These are phyloP conservation scores for Paramarasmius palmivorus DNA, from an alignment of 1,284 basidiomycete genomes.

Conservation along the genomic window DNA sequence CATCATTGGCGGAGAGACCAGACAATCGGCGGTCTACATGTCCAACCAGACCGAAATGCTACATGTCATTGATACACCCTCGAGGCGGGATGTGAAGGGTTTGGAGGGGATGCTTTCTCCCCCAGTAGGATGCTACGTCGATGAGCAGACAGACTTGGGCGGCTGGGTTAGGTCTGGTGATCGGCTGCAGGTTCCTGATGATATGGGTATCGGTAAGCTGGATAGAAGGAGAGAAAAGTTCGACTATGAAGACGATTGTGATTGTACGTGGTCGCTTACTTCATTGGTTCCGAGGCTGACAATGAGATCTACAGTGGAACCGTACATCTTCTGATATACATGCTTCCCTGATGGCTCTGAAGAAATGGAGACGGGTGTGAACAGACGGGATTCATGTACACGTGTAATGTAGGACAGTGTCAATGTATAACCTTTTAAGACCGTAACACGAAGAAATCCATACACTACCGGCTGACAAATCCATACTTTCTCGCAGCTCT, in stretches of 20 bases:
- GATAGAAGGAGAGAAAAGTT: constrained; percentile 23
- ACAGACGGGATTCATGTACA: no score
- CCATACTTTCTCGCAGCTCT: no score
- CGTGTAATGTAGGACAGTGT: no score
- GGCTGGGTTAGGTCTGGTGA: constrained; percentile 22
- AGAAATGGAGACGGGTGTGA: no score
- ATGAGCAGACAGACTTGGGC: constrained; percentile 19
- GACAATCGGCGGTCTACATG: no score
- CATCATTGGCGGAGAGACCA: constrained; percentile 21
- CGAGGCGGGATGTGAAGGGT: constrained; percentile 2
- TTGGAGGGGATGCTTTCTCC: constrained; percentile 8
- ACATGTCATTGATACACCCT: neutral
- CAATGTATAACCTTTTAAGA: no score
- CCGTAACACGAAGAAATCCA: no score
- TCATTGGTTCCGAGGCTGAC: no score
- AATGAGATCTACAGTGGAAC: no score
- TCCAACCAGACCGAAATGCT: neutral
- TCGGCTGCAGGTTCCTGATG: constrained; percentile 15
- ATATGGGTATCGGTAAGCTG: constrained; percentile 22
- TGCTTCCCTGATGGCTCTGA: no score
- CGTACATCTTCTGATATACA: no score
- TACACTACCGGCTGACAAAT: no score
- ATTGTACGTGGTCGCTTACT: constrained; percentile 19
- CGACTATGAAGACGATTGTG: constrained; percentile 25
- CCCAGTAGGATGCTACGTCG: constrained; percentile 23